Conservation (phyloP, 805 yeast species). For the Suhomyces xylopsoci region DNA sequence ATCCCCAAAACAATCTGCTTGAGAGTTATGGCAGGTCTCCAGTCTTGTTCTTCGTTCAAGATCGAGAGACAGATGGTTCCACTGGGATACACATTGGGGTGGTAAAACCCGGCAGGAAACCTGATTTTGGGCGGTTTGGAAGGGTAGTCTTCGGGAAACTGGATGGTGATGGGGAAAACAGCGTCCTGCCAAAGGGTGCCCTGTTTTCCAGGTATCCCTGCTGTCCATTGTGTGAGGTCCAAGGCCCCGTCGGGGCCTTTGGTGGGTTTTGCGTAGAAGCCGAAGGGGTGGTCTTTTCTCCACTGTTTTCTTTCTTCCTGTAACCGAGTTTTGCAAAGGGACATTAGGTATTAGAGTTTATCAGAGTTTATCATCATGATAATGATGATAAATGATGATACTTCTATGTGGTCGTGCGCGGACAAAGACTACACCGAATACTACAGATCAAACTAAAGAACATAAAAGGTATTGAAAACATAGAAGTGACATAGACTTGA, state of each 20-base stretch:
- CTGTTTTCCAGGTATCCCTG: conserved; percentile 93
- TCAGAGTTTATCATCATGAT: too few species aligned
- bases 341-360: conserved; percentile 15
- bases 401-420: background rate
- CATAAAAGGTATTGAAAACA: too few species aligned
- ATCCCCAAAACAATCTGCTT: conserved; percentile 88
- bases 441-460: too few species aligned
- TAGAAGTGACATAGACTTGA: too few species aligned
- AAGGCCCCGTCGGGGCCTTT: conserved; percentile 79
- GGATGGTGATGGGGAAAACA: conserved; percentile 77
- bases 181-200: conserved; percentile 89
- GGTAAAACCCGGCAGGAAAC: conserved; percentile 88
- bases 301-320: conserved; percentile 97
- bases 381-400: too few species aligned
- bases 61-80: conserved; percentile 95
- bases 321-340: conserved; percentile 74
- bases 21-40: conserved; percentile 95
- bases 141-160: conserved; percentile 89
- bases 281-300: conserved; percentile 98
- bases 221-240: conserved; percentile 84
- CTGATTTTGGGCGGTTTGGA: conserved; percentile 94
- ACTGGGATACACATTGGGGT: conserved; percentile 96
- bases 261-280: conserved; percentile 88
- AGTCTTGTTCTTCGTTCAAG: conserved; percentile 90
- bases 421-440: too few species aligned